Percentiles rank a stretch among this genome's conserved stretches.
Evolutionary conservation across 768 basidiomycete genomes (phyloP).

Genomic region (Podaxis sp.): DNA sequence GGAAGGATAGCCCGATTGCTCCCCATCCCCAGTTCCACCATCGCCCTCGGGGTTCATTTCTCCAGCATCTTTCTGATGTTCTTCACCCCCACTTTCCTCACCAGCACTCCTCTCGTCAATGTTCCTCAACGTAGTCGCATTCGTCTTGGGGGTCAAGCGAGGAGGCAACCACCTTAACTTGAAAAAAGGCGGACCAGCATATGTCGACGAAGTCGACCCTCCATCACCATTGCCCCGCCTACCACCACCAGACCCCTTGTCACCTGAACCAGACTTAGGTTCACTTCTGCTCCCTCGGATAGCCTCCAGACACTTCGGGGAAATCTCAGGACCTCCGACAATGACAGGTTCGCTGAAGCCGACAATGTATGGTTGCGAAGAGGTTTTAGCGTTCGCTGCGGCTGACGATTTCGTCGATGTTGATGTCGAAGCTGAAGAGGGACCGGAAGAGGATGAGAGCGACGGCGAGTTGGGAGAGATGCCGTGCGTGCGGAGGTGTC

Average conservation of each 20-base stretch:
- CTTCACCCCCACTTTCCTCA: conserved; percentile 11
- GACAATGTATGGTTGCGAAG: conserved; percentile 30
- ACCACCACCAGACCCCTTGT: not conserved
- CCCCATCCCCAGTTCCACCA: not conserved
- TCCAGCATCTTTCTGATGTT: not conserved
- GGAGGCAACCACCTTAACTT: conserved; percentile 45
- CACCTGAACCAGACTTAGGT: not conserved
- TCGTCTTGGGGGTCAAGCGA: conserved; percentile 31
- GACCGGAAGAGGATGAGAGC: not conserved
- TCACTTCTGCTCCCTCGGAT: not conserved
- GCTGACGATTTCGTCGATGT: not conserved
- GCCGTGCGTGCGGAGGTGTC: conserved; percentile 78
- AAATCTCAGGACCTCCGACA: not conserved
- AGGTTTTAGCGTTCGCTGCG: not conserved
- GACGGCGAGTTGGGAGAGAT: conserved; percentile 28
- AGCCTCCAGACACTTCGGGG: not conserved
- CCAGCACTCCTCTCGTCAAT: conserved; percentile 14
- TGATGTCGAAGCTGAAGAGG: not conserved
- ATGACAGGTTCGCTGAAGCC: conserved; percentile 41
- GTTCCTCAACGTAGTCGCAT: conserved; percentile 24
- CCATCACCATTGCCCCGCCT: not conserved
- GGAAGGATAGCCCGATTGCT: not conserved
- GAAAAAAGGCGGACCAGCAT: conserved; percentile 21
- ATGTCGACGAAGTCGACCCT: not conserved
- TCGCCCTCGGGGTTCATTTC: not conserved